These are phyloP conservation scores for Drechmeria coniospora DNA, from an alignment of 2,329 filamentous ascomycete genomes.

Conservation along the genomic window DNA sequence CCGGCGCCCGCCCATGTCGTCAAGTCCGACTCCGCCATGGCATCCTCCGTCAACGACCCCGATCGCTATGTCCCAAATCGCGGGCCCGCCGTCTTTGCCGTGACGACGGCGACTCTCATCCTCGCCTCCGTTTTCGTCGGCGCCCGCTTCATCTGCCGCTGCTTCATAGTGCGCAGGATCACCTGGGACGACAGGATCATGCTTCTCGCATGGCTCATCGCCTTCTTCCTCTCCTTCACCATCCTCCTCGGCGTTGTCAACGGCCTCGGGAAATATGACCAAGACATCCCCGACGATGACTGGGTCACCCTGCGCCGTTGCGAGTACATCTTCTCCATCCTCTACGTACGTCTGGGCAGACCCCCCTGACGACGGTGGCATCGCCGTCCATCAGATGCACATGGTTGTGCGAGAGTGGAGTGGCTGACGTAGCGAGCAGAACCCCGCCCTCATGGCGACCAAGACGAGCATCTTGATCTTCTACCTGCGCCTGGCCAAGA, in stretches of 20 bases:
- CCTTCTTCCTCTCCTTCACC: conserved; percentile 50
- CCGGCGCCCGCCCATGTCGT: conserved; percentile 5
- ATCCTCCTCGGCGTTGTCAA: conserved; percentile 48
- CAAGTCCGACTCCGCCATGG: conserved; percentile 2
- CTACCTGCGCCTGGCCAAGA: conserved; percentile 69
- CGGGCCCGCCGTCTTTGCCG: conserved; percentile 48
- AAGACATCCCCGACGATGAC: conserved; percentile 36
- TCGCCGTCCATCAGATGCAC: background rate
- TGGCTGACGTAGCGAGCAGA: conserved; percentile 30
- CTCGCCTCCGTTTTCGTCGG: conserved; percentile 61
- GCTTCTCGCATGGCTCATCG: conserved; percentile 59
- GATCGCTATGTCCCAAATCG: conserved; percentile 28
- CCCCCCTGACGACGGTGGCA: too few relatives aligned
- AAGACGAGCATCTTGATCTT: conserved; percentile 90
- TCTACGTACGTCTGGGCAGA: conserved; percentile 41
- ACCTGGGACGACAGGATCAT: conserved; percentile 73
- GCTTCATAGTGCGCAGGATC: conserved; percentile 55
- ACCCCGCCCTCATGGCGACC: conserved; percentile 77
- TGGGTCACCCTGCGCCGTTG: conserved; percentile 36
- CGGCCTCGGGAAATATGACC: conserved; percentile 55
- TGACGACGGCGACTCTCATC: conserved; percentile 53
- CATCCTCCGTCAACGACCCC: conserved; percentile 6
- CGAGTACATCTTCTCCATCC: conserved; percentile 49
- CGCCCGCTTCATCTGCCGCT: conserved; percentile 57
- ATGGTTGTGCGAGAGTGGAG: background rate